A percentile compares a stretch with the other conserved stretches of the same genome.
These are phyloP conservation scores for Sindora glabra DNA, from an alignment of 306 rosid genomes.

Conservation along the genomic window DNA sequence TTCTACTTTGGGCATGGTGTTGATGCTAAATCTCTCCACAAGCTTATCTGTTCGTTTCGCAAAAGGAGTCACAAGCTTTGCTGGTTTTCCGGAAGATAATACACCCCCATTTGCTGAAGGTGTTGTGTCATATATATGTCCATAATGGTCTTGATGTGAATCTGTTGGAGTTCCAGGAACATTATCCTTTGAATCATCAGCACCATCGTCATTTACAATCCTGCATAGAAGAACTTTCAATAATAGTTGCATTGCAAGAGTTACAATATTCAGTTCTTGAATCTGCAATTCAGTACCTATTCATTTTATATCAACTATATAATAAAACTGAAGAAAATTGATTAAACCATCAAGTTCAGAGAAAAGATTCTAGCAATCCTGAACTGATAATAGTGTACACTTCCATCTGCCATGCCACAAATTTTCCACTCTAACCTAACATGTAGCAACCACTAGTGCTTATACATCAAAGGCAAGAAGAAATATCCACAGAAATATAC, in stretches of 20 bases:
- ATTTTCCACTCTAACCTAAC: not conserved
- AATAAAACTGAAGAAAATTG: not conserved
- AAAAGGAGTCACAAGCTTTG: conserved; percentile 59
- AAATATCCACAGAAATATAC: not conserved
- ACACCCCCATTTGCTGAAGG: conserved; percentile 44
- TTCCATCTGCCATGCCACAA: not conserved
- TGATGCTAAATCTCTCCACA: conserved; percentile 51
- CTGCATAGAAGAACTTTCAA: conserved; percentile 25
- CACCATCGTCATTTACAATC: conserved; percentile 52
- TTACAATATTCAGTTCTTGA: not conserved
- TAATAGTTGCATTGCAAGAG: not conserved
- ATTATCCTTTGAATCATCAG: conserved; percentile 39
- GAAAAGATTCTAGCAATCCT: not conserved
- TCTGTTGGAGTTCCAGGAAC: conserved; percentile 57
- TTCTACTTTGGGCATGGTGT: conserved; percentile 33
- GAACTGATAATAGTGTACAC: conserved; percentile 1
- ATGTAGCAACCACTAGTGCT: not conserved
- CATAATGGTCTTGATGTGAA: conserved; percentile 19
- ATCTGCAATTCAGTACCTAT: not conserved
- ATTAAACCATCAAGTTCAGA: not conserved
- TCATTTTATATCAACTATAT: not conserved
- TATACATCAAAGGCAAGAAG: not conserved
- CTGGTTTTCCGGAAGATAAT: conserved; percentile 56
- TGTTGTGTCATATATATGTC: conserved; percentile 43
- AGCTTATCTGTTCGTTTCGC: conserved; percentile 63